Evolutionary conservation across 495 filamentous ascomycete species (phyloP), one percentile per base, ranked within the genome.

Genomic region (Penicillium cosmopolitanum): DNA sequence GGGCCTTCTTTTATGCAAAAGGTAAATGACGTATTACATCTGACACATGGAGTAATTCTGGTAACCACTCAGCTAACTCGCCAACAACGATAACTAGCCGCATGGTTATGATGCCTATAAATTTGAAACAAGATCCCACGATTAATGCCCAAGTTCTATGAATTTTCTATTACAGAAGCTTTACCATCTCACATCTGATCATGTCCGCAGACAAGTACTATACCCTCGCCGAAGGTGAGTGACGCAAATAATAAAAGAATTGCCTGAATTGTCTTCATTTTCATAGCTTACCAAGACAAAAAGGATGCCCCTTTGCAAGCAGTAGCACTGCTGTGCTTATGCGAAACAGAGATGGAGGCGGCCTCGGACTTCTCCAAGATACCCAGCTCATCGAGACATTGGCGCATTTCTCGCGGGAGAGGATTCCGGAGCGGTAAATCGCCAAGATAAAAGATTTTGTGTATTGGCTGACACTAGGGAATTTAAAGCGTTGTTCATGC

Each of bases 241-340:
- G 28, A 31, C 2, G 8, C 28, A 31, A 31, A 6, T 31, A 31
- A 7, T 9, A 31, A 51, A 28, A 25, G 2, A 21, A 16, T 34
- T 31, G 40, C 33, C 4, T 9, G 23, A 23, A 9, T 33, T 13
- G 15, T 10, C 28, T 38, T 19, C 21, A 3, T 19, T n/a, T 23
- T 40, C 2, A 16, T 23, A 11, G 4, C 12, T 43, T 40, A 21
- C 31, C 16, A 21, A 19, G n/a, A 43, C 10, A 35, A 12, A 40
- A 40, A 58, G 56, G 56, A 5, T 58, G 56, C 16, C 56, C 56
- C 16, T 58, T 52, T 25, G 56, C 56, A 53, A 53, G 28, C 50
- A 58, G 35, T 15, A 53, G n/a, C 13, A 47, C 56, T n/a, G 56
- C 56, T 36, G 36, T 53, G 2, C 28, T 58, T 19, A 53, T 53